Evolutionary conservation across 2,329 filamentous ascomycete species (phyloP).

Genomic region (Nemania serpens): DNA sequence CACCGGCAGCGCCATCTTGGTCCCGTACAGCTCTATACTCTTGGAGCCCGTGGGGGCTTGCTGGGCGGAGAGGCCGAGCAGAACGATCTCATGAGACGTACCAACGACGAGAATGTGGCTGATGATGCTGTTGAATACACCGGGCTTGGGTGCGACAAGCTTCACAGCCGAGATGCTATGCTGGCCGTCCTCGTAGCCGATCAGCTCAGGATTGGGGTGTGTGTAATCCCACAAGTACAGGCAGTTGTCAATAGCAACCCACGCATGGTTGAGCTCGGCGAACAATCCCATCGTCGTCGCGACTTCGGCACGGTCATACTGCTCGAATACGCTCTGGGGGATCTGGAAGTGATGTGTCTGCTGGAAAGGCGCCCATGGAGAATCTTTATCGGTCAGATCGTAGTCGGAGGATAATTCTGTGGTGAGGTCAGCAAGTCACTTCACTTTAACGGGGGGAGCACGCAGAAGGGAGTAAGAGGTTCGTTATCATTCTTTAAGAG

Average conservation of each 20-base stretch:
- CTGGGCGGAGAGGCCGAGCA: slow-evolving; percentile 80
- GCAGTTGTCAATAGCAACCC: slow-evolving; percentile 93
- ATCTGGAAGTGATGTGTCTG: slow-evolving; percentile 86
- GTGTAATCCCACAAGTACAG: slow-evolving; percentile 99
- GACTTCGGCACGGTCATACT: slow-evolving; percentile 86
- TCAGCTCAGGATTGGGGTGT: slow-evolving; percentile 84
- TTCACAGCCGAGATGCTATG: slow-evolving; percentile 91
- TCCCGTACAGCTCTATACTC: slow-evolving; percentile 81
- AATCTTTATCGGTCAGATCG: slow-evolving; percentile 70
- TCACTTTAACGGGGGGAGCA: not conserved
- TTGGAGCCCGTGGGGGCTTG: slow-evolving; percentile 71
- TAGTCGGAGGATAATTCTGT: slow-evolving; percentile 89
- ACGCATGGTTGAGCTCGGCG: slow-evolving; percentile 91
- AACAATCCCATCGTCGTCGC: slow-evolving; percentile 95
- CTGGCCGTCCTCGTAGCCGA: slow-evolving; percentile 88
- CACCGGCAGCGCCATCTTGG: slow-evolving; percentile 79
- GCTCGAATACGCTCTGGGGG: slow-evolving; percentile 88
- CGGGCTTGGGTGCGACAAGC: slow-evolving; percentile 79
- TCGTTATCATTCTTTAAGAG: too few relatives aligned
- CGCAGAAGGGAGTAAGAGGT: too few relatives aligned
- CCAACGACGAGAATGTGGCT: slow-evolving; percentile 88
- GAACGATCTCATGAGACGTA: slow-evolving; percentile 80
- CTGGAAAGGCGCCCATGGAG: slow-evolving; percentile 87
- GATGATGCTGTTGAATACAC: slow-evolving; percentile 86
- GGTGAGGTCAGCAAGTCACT: slow-evolving; percentile 36